These are phyloP conservation scores for Cardiospermum halicacabum DNA, from an alignment of 345 rosid genomes.

Conservation along the genomic window DNA sequence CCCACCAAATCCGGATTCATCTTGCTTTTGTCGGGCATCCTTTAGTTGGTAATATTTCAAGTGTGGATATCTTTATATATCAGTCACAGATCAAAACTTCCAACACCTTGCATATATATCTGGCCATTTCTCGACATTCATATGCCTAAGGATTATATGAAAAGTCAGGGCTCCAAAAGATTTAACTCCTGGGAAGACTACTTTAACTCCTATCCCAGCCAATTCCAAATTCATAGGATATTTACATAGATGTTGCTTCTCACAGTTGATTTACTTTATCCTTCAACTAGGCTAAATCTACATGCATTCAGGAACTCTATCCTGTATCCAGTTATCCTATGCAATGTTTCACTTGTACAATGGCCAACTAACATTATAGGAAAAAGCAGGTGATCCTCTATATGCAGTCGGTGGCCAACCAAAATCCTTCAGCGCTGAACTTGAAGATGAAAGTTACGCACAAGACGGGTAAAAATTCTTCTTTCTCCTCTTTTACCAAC, in stretches of 20 bases:
- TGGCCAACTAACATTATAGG: not conserved
- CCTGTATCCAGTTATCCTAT: not conserved
- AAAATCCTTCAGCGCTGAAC: slow-evolving; percentile 39
- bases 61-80: not conserved
- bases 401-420: slow-evolving; percentile 71
- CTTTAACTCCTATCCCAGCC: not conserved
- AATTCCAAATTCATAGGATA: not conserved
- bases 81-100: slow-evolving; percentile 3
- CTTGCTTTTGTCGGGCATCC: slow-evolving; percentile 87
- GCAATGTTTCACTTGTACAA: not conserved
- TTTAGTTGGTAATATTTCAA: slow-evolving; percentile 52
- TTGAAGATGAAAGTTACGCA: slow-evolving; percentile 45
- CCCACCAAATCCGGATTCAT: slow-evolving; percentile 91
- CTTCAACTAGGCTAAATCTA: not conserved
- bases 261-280: not conserved
- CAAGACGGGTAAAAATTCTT: slow-evolving; percentile 56
- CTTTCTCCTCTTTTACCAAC: not conserved
- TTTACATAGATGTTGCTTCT: not conserved
- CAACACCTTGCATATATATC: not conserved
- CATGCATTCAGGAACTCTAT: not conserved
- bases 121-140: not conserved
- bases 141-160: not conserved
- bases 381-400: slow-evolving; percentile 68
- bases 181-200: not conserved
- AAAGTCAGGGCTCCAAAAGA: not conserved